phyloP scores from a whole-genome alignment of 257 asterid genomes.

The Vinca minor region DNA sequence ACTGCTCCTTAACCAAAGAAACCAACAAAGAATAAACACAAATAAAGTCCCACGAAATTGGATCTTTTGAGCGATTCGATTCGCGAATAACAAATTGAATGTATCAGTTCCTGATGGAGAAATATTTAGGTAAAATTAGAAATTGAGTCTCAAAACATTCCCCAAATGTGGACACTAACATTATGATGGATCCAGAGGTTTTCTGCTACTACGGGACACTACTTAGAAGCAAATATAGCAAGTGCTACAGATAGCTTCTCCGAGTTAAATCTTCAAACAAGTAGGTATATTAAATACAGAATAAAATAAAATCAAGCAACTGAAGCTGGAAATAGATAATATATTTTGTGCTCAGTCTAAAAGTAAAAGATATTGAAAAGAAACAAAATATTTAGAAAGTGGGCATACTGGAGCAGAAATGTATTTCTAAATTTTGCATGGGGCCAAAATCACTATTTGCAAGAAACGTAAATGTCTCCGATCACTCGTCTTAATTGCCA shows the following conservation, averaged over 20 bases:
- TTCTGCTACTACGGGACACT: background rate
- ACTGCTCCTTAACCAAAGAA: background rate
- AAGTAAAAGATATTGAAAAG: no score
- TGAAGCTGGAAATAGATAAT: background rate
- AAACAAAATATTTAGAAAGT: background rate
- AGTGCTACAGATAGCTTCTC: background rate
- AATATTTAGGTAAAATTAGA: slow-evolving; percentile 1
- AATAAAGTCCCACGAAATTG: background rate
- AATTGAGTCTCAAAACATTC: background rate
- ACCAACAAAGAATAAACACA: background rate
- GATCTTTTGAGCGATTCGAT: background rate
- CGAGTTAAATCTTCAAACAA: background rate
- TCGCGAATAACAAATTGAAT: background rate
- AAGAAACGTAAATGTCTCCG: background rate
- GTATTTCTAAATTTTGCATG: background rate
- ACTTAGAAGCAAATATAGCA: background rate
- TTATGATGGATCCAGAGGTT: background rate
- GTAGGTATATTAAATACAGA: background rate
- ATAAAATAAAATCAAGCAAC: background rate
- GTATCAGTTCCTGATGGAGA: background rate
- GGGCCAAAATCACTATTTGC: background rate
- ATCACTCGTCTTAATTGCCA: background rate
- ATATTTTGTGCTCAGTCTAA: no score
- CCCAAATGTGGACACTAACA: background rate
- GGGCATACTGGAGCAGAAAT: background rate